These are phyloP conservation scores for Kalanchoe fedtschenkoi DNA, from an alignment of 164 flowering plant genomes.

Conservation along the genomic window DNA sequence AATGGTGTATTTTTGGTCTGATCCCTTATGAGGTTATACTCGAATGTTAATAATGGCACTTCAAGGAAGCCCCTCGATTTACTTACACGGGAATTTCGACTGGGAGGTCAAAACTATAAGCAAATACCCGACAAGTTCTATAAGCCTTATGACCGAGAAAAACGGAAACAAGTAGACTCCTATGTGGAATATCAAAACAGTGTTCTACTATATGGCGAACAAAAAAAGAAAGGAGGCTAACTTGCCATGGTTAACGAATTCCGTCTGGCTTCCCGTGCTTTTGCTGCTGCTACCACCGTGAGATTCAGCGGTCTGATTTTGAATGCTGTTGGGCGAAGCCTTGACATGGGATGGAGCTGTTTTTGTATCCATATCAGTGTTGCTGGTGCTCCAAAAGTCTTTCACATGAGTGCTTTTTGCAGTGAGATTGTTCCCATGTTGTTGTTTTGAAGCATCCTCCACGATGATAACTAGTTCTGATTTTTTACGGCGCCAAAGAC, in stretches of 20 bases:
- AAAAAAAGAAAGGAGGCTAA: not conserved
- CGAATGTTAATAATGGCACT: too few species aligned
- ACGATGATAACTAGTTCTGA: not conserved
- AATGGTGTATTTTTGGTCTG: too few species aligned
- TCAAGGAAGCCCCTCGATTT: too few species aligned
- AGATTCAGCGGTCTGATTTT: not conserved
- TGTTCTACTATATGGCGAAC: not conserved
- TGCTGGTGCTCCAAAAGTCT: not conserved
- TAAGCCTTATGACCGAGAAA: not conserved
- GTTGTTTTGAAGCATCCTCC: not conserved
- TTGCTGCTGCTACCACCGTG: not conserved
- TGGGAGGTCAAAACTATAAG: too few species aligned
- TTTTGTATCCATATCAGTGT: not conserved
- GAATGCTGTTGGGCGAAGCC: not conserved
- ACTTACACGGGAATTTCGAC: too few species aligned
- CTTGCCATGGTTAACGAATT: constrained; percentile 7
- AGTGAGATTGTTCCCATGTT: not conserved
- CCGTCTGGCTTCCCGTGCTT: not conserved
- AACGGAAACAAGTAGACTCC: not conserved
- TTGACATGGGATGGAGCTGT: not conserved
- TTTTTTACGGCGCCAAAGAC: not conserved
- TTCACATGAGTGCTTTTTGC: not conserved
- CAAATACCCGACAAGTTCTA: too few species aligned
- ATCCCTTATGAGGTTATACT: too few species aligned
- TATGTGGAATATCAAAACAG: not conserved